Evolutionary conservation across 352 stramenopile species (phyloP), one percentile per base, ranked within the genome.

Genomic region (Pythium myriotylum): DNA sequence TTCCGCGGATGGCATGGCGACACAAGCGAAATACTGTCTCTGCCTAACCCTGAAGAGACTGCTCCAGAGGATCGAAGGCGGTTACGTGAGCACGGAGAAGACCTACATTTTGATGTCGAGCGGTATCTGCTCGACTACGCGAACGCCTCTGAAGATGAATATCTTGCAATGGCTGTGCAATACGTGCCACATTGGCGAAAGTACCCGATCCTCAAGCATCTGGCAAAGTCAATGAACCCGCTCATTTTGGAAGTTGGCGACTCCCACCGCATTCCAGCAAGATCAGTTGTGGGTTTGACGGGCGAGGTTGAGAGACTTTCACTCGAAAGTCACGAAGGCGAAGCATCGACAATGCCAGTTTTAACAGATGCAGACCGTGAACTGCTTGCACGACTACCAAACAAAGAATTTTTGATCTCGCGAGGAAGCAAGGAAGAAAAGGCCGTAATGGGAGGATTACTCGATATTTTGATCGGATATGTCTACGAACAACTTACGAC

Each of bases 401-500:
- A 85, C 49, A 91, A 92, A 48, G 89, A 96, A 54, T 95, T 88
- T 62, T 68, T 96, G 22, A 73, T 96, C 40, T 43, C 67, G 13
- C 60, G 71, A 22, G 73, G 56, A 1, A 92, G 85, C 43, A 54
- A 68, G 4, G 79, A 95, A 22, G 78, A 92, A 47, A 72, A 65
- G 0, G 9, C 79, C 24, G 51, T 94, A n/a, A 65, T 97, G 13
- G 79, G 90, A 42, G 91, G 88, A 20, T 77, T 99, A 6, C 71
- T 94, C 1, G 96, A 99, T 66, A 88, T 99, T 48, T 76, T 99
- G 24, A 94, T 98, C 37, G 92, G 92, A 4, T 99, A 98, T 65
- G 84, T 76, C 5, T 99, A 99, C 72, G 97, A 99, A 56, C 84
- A 98, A 46, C 73, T 98, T 27, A 97, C 89, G 13, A 99, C 92